A percentile compares a stretch with the other conserved stretches of the same genome.
phyloP scores from a whole-genome alignment of 805 yeast genomes.

The Lachancea sp. region DNA sequence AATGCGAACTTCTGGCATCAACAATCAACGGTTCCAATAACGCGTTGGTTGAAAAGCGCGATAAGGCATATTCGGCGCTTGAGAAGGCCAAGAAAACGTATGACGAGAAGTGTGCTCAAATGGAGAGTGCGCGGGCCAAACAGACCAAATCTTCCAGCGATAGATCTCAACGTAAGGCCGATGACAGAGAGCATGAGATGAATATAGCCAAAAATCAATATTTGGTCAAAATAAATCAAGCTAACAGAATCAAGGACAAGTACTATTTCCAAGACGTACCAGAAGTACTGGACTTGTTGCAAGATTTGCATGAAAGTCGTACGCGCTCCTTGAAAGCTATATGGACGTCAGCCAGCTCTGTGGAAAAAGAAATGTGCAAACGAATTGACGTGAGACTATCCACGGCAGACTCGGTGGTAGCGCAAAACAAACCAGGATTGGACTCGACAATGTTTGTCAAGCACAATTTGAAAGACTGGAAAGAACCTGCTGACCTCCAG shows the following conservation, averaged over 20 bases:
- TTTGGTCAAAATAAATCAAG: constrained; percentile 70
- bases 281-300: constrained; percentile 76
- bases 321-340: constrained; percentile 65
- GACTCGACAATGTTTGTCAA: constrained; percentile 90
- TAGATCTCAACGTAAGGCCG: constrained; percentile 42
- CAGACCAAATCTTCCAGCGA: constrained; percentile 54
- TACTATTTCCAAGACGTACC: constrained; percentile 90
- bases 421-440: constrained; percentile 62
- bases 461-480: constrained; percentile 74
- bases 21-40: constrained; percentile 55
- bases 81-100: constrained; percentile 56
- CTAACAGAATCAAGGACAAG: constrained; percentile 89
- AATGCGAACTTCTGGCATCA: constrained; percentile 47
- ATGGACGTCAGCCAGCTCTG: constrained; percentile 50
- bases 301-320: constrained; percentile 75
- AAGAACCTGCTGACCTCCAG: constrained; percentile 77
- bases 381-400: constrained; percentile 40
- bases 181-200: constrained; percentile 72
- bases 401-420: constrained; percentile 48
- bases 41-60: constrained; percentile 42
- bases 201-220: constrained; percentile 80
- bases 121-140: constrained; percentile 76
- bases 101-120: constrained; percentile 69
- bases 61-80: constrained; percentile 27
- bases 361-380: constrained; percentile 54